Evolutionary conservation across 1,284 basidiomycete genomes (phyloP).

Genomic region (Apiotrichum laibachii): DNA sequence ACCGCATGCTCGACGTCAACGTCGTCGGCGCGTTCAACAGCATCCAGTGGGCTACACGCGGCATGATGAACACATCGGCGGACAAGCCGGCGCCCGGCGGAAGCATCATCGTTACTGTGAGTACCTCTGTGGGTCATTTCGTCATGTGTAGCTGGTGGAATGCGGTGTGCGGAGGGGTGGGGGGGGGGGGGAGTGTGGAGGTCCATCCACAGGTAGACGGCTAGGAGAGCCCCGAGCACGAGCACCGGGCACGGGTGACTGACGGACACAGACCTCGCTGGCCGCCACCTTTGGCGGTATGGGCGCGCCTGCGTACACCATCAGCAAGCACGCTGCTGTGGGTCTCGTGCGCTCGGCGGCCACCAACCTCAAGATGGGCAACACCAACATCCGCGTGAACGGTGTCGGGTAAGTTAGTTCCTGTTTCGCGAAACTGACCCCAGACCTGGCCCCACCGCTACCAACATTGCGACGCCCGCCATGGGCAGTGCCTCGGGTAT

Average conservation of each 20-base stretch:
- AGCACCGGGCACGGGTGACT: neutral
- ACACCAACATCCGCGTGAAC: slow-evolving; percentile 18
- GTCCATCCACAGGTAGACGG: too few relatives aligned
- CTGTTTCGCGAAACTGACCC: neutral
- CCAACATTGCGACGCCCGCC: slow-evolving; percentile 9
- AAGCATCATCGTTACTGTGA: slow-evolving; percentile 19
- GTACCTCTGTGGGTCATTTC: neutral
- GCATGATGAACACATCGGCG: slow-evolving; percentile 15
- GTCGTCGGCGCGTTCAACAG: slow-evolving; percentile 20
- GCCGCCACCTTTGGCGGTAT: slow-evolving; percentile 15
- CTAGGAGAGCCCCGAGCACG: too few relatives aligned
- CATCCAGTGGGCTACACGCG: slow-evolving; percentile 18
- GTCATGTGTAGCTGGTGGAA: neutral
- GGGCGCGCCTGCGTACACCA: slow-evolving; percentile 17
- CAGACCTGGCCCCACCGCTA: slow-evolving; percentile 14
- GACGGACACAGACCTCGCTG: slow-evolving; percentile 10
- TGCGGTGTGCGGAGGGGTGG: too few relatives aligned
- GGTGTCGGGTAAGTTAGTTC: slow-evolving; percentile 8
- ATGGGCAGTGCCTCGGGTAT: slow-evolving; percentile 14
- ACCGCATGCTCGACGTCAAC: slow-evolving; percentile 19
- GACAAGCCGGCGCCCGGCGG: slow-evolving; percentile 16
- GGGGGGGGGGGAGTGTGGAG: neutral
- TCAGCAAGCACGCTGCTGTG: slow-evolving; percentile 17
- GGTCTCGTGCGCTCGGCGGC: slow-evolving; percentile 17
- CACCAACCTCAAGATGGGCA: slow-evolving; percentile 13